These are phyloP conservation scores for Chaetomiaceae sp. DNA, from an alignment of 2,329 filamentous ascomycete species.

Conservation along the genomic window DNA sequence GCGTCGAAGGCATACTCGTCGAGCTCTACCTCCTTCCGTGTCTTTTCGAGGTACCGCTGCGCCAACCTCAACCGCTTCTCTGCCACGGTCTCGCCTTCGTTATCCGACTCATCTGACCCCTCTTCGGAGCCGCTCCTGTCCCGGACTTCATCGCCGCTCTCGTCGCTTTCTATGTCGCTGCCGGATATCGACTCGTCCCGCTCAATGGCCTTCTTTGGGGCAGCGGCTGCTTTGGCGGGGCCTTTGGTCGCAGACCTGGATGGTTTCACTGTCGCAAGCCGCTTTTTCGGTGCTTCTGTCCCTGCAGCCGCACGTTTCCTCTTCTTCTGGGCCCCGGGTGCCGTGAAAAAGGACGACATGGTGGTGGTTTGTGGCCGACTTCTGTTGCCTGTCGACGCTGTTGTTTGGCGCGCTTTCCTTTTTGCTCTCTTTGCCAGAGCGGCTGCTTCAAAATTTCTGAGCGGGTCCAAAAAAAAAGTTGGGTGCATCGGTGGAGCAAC, in stretches of 20 bases:
- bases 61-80: constrained; percentile 82
- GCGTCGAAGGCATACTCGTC: constrained; percentile 86
- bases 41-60: constrained; percentile 87
- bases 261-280: constrained; percentile 46
- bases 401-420: constrained; percentile 15
- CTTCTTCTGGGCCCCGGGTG: constrained; percentile 83
- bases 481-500: constrained; percentile 23
- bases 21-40: constrained; percentile 65
- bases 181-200: constrained; percentile 65
- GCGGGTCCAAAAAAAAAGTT: constrained; percentile 25
- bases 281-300: constrained; percentile 54
- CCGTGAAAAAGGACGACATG: constrained; percentile 96
- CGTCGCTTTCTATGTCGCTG: constrained; percentile 69
- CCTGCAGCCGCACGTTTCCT: constrained; percentile 68
- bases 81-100: constrained; percentile 80
- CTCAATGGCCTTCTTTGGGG: constrained; percentile 41
- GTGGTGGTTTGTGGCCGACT: constrained; percentile 28
- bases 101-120: constrained; percentile 57
- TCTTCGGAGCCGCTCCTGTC: constrained; percentile 42
- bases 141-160: constrained; percentile 36
- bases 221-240: constrained; percentile 37
- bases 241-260: constrained; percentile 40
- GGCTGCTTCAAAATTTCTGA: constrained; percentile 34
- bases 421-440: constrained; percentile 8
- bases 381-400: constrained; percentile 24